These are phyloP conservation scores for Aureobasidium sp. DNA, from an alignment of 2,329 filamentous ascomycete species.

Conservation along the genomic window DNA sequence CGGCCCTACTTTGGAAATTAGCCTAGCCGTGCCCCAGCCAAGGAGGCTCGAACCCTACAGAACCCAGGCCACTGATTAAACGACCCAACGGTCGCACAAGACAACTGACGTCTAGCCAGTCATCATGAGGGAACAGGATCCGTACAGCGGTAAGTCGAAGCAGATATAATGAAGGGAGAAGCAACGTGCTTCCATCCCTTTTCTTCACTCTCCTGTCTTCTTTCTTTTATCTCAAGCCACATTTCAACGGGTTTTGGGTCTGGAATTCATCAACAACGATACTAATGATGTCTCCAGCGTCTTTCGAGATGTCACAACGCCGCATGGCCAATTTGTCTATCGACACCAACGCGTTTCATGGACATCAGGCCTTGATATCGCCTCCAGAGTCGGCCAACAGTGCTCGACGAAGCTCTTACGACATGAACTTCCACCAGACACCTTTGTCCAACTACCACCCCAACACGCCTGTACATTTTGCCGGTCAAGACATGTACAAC, in stretches of 20 bases:
- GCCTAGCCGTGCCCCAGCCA: conserved; percentile 1
- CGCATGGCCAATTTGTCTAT: not conserved
- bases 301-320: not conserved
- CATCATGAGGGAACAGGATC: not conserved
- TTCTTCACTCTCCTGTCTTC: conserved; percentile 1
- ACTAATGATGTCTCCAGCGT: not conserved
- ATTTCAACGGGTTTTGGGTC: not conserved
- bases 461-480: not conserved
- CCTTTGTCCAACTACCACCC: not conserved
- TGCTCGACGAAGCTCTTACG: not conserved
- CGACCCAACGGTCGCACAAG: not conserved
- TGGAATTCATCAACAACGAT: not conserved
- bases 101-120: not conserved
- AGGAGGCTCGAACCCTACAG: not conserved
- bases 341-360: not conserved
- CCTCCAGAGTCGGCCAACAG: conserved; percentile 2
- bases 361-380: not conserved
- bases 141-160: conserved; percentile 2
- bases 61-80: not conserved
- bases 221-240: conserved; percentile 4
- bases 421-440: not conserved
- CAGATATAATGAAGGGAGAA: conserved; percentile 12
- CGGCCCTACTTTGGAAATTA: conserved; percentile 5
- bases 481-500: not conserved
- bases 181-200: conserved; percentile 11